Percentiles rank a stretch among this genome's conserved stretches.
Evolutionary conservation across 306 rosid species (phyloP).

Genomic region (Corylus americana): DNA sequence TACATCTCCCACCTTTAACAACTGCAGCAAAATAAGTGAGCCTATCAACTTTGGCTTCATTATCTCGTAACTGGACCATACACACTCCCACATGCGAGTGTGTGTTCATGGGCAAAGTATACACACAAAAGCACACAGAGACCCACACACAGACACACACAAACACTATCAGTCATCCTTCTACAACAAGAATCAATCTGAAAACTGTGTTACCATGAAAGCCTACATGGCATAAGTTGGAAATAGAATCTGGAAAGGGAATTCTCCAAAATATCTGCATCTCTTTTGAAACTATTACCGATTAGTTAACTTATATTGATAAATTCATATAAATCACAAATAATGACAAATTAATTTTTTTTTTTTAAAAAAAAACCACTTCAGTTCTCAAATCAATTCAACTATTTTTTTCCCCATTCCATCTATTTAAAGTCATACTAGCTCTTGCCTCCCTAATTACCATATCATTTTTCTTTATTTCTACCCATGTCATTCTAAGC

Average conservation of each 20-base stretch:
- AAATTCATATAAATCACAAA: background rate
- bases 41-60: background rate
- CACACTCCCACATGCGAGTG: background rate
- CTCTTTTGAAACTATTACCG: background rate
- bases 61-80: background rate
- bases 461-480: too few relatives aligned
- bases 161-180: background rate
- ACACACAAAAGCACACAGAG: background rate
- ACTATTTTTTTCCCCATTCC: too few relatives aligned
- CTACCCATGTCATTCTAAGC: too few relatives aligned
- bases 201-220: background rate
- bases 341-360: background rate
- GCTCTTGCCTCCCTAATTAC: too few relatives aligned
- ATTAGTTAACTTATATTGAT: background rate
- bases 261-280: background rate
- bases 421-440: too few relatives aligned
- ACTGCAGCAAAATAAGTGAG: background rate
- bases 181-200: background rate
- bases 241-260: background rate
- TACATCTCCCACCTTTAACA: background rate
- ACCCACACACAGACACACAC: background rate
- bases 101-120: background rate
- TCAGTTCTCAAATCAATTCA: background rate
- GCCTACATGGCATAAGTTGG: background rate
- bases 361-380: background rate